Evolutionary conservation across 1,139 yeast species (phyloP).

Genomic region (Geotrichum australiense): DNA sequence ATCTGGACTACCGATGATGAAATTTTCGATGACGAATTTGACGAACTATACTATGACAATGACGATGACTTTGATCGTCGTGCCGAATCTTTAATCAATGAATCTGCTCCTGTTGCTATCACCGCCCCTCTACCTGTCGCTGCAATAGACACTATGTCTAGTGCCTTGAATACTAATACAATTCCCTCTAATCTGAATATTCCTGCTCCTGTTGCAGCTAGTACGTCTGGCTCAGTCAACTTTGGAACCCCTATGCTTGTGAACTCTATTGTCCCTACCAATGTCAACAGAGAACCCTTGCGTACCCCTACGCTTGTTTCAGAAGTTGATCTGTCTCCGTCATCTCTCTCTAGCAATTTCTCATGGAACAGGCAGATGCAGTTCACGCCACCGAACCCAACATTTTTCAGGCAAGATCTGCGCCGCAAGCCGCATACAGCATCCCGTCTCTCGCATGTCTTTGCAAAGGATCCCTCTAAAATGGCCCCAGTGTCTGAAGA

Average conservation of each 20-base stretch:
- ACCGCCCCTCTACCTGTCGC: conserved; percentile 16
- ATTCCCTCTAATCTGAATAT: conserved; percentile 1
- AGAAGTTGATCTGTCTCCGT: conserved; percentile 15
- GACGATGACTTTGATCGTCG: conserved; percentile 4
- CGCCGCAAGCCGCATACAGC: conserved; percentile 16
- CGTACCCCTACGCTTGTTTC: conserved; percentile 34
- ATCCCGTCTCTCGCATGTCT: conserved; percentile 18
- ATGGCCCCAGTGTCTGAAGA: conserved; percentile 17
- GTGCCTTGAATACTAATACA: conserved; percentile 28
- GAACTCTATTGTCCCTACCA: conserved; percentile 24
- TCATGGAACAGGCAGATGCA: conserved; percentile 35
- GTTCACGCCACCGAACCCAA: conserved; percentile 33
- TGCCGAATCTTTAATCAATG: background rate
- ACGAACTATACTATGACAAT: conserved; percentile 37
- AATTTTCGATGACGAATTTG: conserved; percentile 40
- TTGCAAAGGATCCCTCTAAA: conserved; percentile 12
- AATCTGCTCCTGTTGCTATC: conserved; percentile 8
- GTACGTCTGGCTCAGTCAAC: conserved; percentile 5
- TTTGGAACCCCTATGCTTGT: conserved; percentile 11
- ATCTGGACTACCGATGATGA: conserved; percentile 84
- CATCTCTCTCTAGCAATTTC: conserved; percentile 13
- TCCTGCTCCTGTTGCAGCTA: conserved; percentile 22
- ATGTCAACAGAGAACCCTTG: conserved; percentile 38
- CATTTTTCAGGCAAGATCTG: conserved; percentile 14
- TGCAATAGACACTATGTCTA: conserved; percentile 16